Conservation (phyloP, 2,329 filamentous ascomycete genomes). For the Thermothelomyces thermophilus region DNA sequence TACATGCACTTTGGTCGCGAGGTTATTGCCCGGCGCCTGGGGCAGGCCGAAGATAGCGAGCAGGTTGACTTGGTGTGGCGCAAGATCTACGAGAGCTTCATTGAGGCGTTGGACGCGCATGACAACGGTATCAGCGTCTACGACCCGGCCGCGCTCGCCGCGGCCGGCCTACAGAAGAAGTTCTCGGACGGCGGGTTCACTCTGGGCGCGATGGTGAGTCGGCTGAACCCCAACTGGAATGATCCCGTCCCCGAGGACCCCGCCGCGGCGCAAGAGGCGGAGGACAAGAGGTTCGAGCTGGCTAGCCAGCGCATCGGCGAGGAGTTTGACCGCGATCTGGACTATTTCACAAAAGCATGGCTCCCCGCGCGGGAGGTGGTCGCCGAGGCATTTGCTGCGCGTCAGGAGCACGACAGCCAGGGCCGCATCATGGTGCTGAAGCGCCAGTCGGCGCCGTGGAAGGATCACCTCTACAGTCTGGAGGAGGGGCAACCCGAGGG, state of each 20-base stretch:
- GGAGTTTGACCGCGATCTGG: conserved; percentile 75
- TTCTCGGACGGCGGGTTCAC: conserved; percentile 79
- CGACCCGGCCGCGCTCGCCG: conserved; percentile 61
- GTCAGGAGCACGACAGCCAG: conserved; percentile 60
- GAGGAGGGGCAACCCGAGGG: conserved; percentile 53
- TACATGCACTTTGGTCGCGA: conserved; percentile 91
- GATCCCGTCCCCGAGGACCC: conserved; percentile 50
- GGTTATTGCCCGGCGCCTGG: conserved; percentile 66
- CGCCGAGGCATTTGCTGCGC: conserved; percentile 63
- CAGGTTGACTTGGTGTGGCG: conserved; percentile 71
- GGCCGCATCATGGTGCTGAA: conserved; percentile 79
- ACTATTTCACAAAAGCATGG: conserved; percentile 71
- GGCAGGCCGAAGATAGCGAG: conserved; percentile 47
- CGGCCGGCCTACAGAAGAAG: conserved; percentile 70
- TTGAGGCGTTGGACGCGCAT: conserved; percentile 95
- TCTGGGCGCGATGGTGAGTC: conserved; percentile 74
- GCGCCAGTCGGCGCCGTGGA: conserved; percentile 79
- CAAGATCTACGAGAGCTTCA: conserved; percentile 87
- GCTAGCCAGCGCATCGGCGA: conserved; percentile 83
- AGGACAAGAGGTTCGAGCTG: conserved; percentile 71
- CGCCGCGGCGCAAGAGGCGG: conserved; percentile 58
- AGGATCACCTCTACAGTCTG: conserved; percentile 87
- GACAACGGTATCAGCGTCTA: conserved; percentile 90
- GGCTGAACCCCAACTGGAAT: conserved; percentile 77
- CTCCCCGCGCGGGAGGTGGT: conserved; percentile 80